A percentile compares a stretch with the other conserved stretches of the same genome.
phyloP scores from a whole-genome alignment of 2,329 filamentous ascomycete genomes.

The Cryphonectria parasitica region DNA sequence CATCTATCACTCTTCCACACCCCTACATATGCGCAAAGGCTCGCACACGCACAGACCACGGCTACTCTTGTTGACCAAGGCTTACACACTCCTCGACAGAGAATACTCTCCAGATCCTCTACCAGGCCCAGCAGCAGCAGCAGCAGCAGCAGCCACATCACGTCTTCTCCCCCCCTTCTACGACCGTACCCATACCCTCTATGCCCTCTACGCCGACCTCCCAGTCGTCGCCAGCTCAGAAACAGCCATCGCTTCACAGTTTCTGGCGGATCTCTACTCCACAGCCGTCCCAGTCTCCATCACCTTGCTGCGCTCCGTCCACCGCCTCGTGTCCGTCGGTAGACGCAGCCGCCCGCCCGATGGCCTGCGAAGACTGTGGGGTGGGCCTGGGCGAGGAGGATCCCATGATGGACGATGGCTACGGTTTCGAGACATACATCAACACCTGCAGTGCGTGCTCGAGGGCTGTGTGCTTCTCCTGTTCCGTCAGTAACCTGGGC shows the following conservation, averaged over 20 bases:
- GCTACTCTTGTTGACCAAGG: neutral
- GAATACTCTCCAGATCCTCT: slow-evolving; percentile 62
- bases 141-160: slow-evolving; percentile 31
- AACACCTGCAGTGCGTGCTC: slow-evolving; percentile 54
- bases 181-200: slow-evolving; percentile 15
- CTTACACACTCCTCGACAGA: slow-evolving; percentile 41
- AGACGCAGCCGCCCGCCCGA: slow-evolving; percentile 34
- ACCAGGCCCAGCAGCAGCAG: slow-evolving; percentile 52
- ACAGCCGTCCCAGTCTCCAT: slow-evolving; percentile 36
- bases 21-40: neutral
- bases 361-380: slow-evolving; percentile 59
- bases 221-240: slow-evolving; percentile 29
- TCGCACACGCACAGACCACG: too few relatives aligned
- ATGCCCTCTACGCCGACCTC: slow-evolving; percentile 24
- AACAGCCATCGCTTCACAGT: slow-evolving; percentile 59
- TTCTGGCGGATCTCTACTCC: slow-evolving; percentile 62
- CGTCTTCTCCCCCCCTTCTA: slow-evolving; percentile 28
- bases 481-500: slow-evolving; percentile 62
- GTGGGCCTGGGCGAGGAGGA: slow-evolving; percentile 37
- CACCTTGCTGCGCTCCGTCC: slow-evolving; percentile 23
- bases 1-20: neutral
- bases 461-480: slow-evolving; percentile 62
- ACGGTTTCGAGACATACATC: slow-evolving; percentile 34
- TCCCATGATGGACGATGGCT: slow-evolving; percentile 45
- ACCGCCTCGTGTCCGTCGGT: slow-evolving; percentile 25